These are phyloP conservation scores for Dichotomocladium elegans DNA, from an alignment of 371 early-diverging fungal species.

Conservation along the genomic window DNA sequence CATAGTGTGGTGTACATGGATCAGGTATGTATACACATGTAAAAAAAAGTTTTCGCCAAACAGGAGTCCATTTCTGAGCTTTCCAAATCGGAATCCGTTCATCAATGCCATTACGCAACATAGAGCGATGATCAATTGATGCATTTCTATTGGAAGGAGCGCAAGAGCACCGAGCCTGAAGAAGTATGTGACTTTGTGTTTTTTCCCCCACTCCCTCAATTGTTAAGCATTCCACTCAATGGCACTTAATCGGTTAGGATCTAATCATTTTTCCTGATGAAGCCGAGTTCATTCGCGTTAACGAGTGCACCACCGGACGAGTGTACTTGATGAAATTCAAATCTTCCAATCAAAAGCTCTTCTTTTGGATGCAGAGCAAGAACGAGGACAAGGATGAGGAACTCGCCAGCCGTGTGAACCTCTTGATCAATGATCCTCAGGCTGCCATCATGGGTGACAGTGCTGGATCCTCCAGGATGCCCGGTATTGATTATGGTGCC, in stretches of 20 bases:
- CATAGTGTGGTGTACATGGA: conserved; percentile 51
- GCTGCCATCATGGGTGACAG: no score
- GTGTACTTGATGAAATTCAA: conserved; percentile 74
- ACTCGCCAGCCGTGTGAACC: conserved; percentile 47
- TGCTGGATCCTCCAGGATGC: conserved; percentile 2
- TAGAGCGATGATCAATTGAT: conserved; percentile 64
- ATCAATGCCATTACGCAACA: no score
- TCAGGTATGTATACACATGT: conserved; percentile 23
- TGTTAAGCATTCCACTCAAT: no score
- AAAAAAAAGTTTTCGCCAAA: no score
- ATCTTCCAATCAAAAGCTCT: conserved; percentile 67
- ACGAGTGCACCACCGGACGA: conserved; percentile 69
- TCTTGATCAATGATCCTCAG: conserved; percentile 57
- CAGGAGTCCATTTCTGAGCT: no score
- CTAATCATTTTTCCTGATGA: conserved; percentile 80
- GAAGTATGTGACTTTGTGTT: conserved; percentile 43
- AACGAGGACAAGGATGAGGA: conserved; percentile 57
- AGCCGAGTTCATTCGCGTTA: conserved; percentile 63
- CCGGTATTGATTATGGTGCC: conserved; percentile 10
- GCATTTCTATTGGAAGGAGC: conserved; percentile 78
- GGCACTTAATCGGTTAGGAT: conserved; percentile 45
- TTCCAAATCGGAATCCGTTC: no score
- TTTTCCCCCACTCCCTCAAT: no score
- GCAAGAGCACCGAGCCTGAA: conserved; percentile 40
- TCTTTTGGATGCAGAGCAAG: conserved; percentile 82